These are phyloP conservation scores for Fraxinus velutina DNA, from an alignment of 305 asterid species.

Conservation along the genomic window DNA sequence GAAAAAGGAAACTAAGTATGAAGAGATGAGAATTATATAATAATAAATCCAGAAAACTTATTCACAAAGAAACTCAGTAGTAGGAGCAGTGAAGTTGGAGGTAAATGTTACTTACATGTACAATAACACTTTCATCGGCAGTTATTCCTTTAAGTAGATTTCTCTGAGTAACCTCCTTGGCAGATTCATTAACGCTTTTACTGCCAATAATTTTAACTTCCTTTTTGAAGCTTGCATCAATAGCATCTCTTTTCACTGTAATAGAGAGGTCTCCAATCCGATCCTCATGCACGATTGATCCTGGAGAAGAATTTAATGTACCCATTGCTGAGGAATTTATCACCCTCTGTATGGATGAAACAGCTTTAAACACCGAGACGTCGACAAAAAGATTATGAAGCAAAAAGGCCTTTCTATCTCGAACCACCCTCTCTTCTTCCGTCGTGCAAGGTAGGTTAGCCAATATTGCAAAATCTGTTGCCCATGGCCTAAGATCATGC, in stretches of 20 bases:
- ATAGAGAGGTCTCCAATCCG: conserved; percentile 69
- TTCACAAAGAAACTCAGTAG: neutral
- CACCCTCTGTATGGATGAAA: conserved; percentile 71
- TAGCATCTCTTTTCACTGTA: conserved; percentile 63
- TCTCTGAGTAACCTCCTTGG: conserved; percentile 59
- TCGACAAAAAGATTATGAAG: conserved; percentile 94
- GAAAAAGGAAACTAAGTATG: neutral
- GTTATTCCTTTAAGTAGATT: conserved; percentile 91
- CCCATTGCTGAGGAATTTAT: conserved; percentile 43
- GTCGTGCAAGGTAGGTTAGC: conserved; percentile 87
- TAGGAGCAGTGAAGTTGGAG: conserved; percentile 10
- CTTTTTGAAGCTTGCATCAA: conserved; percentile 55
- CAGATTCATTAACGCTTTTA: conserved; percentile 40
- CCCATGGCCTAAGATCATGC: conserved; percentile 89
- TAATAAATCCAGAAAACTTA: conserved; percentile 7
- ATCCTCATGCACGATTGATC: conserved; percentile 64
- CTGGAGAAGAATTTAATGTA: conserved; percentile 36
- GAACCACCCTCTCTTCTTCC: conserved; percentile 89
- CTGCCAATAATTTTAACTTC: conserved; percentile 54
- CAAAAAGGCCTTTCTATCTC: conserved; percentile 97
- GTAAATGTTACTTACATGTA: conserved; percentile 64
- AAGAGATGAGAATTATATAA: neutral
- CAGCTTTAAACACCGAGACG: conserved; percentile 78
- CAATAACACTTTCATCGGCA: conserved; percentile 89
- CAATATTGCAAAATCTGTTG: conserved; percentile 74